These are phyloP conservation scores for Thielaviopsis populi DNA, from an alignment of 2,329 filamentous ascomycete genomes.

Conservation along the genomic window DNA sequence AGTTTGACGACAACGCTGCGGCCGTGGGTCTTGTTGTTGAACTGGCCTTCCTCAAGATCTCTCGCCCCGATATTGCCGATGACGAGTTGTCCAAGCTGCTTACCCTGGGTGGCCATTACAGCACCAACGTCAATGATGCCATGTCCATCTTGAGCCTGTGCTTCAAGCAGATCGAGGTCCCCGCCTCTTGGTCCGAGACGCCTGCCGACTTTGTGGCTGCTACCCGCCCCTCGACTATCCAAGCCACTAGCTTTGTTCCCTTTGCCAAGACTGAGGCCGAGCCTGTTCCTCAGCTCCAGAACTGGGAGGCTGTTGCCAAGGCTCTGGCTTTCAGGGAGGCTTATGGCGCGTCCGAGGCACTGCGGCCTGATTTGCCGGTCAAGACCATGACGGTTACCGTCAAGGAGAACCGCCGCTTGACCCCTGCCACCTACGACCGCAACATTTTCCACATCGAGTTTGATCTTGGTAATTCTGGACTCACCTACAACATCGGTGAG, in stretches of 20 bases:
- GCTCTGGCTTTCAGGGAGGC: slow-evolving; percentile 89
- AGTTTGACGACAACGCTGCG: slow-evolving; percentile 44
- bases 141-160: slow-evolving; percentile 31
- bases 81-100: slow-evolving; percentile 53
- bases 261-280: slow-evolving; percentile 67
- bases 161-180: slow-evolving; percentile 59
- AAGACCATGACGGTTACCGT: slow-evolving; percentile 81
- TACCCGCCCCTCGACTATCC: slow-evolving; percentile 44
- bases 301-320: slow-evolving; percentile 77
- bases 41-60: slow-evolving; percentile 68
- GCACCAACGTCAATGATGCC: slow-evolving; percentile 12
- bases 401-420: slow-evolving; percentile 89
- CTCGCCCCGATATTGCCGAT: slow-evolving; percentile 48
- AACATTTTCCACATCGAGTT: slow-evolving; percentile 99
- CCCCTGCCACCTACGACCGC: slow-evolving; percentile 75
- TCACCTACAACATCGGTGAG: slow-evolving; percentile 95
- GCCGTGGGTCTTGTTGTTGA: slow-evolving; percentile 58
- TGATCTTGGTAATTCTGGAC: slow-evolving; percentile 75
- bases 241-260: slow-evolving; percentile 64
- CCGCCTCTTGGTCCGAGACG: slow-evolving; percentile 63
- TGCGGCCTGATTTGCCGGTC: slow-evolving; percentile 73
- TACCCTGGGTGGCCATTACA: slow-evolving; percentile 19
- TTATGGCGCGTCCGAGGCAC: slow-evolving; percentile 54
- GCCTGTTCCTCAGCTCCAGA: slow-evolving; percentile 46
- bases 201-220: slow-evolving; percentile 25